Base-by-base conservation (phyloP, 1,139 yeast species). In the Magnusiomyces fungicola region DNA sequence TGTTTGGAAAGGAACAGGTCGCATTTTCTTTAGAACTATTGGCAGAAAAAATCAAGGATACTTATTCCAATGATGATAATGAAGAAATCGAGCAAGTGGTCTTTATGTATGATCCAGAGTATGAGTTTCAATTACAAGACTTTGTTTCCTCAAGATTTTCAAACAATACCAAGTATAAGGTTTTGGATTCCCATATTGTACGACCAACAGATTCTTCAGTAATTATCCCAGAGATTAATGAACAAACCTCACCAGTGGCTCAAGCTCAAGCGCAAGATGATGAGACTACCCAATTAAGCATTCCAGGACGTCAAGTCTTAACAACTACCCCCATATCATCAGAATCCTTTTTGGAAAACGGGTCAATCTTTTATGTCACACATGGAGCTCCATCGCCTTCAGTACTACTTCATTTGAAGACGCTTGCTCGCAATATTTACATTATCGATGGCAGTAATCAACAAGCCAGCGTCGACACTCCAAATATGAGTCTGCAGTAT, bases 401-500 rank as follows among this genome's bases (percentile, higher is more conserved):
- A 0, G 75, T 90, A 51, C 68, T 89, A 36, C 71, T 92, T 44
- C 84, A 80, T 58, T 69, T 92, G 43, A 77, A 88, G 0, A 89
- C 97, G 0, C 73, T 78, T 46, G 87, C 87, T 59, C 64, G 70
- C 1, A 67, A 78, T 0, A 74, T 84, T 1, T 66, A 79, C 1
- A 50, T 65, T 42, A 44, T 58, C 40, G 52, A 61, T 46, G 53
- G 56, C 29, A 36, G 51, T 50, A 46, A 54, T 1, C 46, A 59
- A 7, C 51, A 63, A 14, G 51, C 60, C 0, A 50, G 71, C 1
- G 59, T 67, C 0, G 68, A 69, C 21, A 85, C 88, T 0, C 90
- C 95, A 0, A 80, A 74, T 60, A 89, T 94, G 0, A 81, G 85
- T 22, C 69, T 92, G 51, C 84, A 83, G 82, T 80, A 83, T 56